These are phyloP conservation scores for Pyricularia pennisetigena DNA, from an alignment of 2,329 filamentous ascomycete species.

Conservation along the genomic window DNA sequence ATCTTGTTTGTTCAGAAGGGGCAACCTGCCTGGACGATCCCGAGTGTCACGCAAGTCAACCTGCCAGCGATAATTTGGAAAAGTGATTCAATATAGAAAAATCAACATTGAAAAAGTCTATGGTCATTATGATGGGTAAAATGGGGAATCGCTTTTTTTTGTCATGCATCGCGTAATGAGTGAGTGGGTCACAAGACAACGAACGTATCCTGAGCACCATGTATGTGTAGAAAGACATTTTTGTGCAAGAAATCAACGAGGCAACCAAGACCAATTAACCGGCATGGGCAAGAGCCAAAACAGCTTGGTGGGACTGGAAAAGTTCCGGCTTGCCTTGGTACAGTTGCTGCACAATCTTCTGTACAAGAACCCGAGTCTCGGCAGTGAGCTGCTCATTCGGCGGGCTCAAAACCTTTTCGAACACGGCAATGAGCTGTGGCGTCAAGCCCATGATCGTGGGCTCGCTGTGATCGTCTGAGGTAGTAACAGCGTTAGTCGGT, in stretches of 20 bases:
- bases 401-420: slow-evolving; percentile 61
- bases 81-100: background rate
- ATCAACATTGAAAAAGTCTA: background rate
- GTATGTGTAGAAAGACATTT: background rate
- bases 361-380: slow-evolving; percentile 57
- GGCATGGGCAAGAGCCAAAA: slow-evolving; percentile 17
- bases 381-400: slow-evolving; percentile 68
- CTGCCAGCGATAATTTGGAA: background rate
- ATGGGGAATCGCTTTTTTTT: slow-evolving; percentile 1
- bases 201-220: background rate
- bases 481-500: slow-evolving; percentile 9
- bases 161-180: background rate
- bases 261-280: background rate
- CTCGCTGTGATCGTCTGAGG: slow-evolving; percentile 55
- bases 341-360: slow-evolving; percentile 48
- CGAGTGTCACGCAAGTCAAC: background rate
- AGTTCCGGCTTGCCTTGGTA: slow-evolving; percentile 21
- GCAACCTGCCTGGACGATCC: background rate
- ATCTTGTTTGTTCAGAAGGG: background rate
- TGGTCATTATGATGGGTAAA: background rate
- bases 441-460: slow-evolving; percentile 61
- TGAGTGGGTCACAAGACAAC: background rate
- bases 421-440: slow-evolving; percentile 56
- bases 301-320: slow-evolving; percentile 18
- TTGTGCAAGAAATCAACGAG: background rate